Evolutionary conservation across 2,329 filamentous ascomycete genomes (phyloP).

Genomic region (Hirsutella minnesotensis): DNA sequence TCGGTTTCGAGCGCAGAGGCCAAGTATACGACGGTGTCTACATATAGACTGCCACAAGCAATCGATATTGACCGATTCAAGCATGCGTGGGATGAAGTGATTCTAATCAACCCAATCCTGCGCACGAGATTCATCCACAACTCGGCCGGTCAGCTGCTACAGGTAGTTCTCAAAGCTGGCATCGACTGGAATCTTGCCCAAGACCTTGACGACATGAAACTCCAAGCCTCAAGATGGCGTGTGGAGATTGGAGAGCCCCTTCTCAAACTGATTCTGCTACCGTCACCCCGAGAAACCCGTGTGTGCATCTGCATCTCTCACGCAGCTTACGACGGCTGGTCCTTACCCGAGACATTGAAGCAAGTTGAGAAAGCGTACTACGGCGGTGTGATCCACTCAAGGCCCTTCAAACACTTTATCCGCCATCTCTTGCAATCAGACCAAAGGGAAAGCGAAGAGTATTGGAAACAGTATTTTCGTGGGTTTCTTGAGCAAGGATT

Average conservation of each 20-base stretch:
- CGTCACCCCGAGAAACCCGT: slow-evolving; percentile 18
- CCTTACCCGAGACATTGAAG: slow-evolving; percentile 31
- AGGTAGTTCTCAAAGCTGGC: slow-evolving; percentile 1
- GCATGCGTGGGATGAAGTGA: background rate
- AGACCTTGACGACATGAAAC: background rate
- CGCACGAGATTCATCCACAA: slow-evolving; percentile 2
- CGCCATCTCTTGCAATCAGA: slow-evolving; percentile 27
- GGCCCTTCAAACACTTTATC: slow-evolving; percentile 30
- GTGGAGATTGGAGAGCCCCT: slow-evolving; percentile 28
- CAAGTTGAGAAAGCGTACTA: slow-evolving; percentile 9
- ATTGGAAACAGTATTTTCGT: slow-evolving; percentile 29
- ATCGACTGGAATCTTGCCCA: background rate
- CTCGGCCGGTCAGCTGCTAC: background rate
- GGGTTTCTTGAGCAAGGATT: slow-evolving; percentile 28
- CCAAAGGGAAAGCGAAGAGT: slow-evolving; percentile 21
- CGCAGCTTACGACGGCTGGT: slow-evolving; percentile 35
- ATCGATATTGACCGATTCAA: slow-evolving; percentile 5
- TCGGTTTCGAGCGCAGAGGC: slow-evolving; percentile 10
- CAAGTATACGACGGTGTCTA: slow-evolving; percentile 9
- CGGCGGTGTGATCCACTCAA: background rate
- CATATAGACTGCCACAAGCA: slow-evolving; percentile 5
- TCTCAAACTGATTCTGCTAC: slow-evolving; percentile 26
- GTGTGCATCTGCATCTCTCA: slow-evolving; percentile 31
- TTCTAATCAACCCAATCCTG: background rate
- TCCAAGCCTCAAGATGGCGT: background rate